Evolutionary conservation across 1,139 yeast genomes (phyloP).

Genomic region (Candida tropicalis): DNA sequence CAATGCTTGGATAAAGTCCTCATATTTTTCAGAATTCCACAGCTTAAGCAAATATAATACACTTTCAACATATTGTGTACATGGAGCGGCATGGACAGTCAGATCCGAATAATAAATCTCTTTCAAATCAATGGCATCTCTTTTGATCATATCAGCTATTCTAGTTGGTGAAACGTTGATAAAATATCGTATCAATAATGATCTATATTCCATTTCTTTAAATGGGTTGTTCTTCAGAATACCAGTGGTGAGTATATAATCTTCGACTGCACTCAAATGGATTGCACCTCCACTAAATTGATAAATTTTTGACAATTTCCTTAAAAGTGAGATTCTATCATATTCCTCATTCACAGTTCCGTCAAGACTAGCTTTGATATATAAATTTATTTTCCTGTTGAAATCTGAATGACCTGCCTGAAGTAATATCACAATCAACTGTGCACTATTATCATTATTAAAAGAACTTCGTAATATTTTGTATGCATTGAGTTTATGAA

Average conservation of each 20-base stretch:
- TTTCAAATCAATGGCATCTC: conserved; percentile 3
- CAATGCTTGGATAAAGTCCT: background rate
- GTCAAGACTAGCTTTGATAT: conserved; percentile 8
- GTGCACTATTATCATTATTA: conserved; percentile 5
- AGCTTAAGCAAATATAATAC: conserved; percentile 4
- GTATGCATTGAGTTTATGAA: conserved; percentile 12
- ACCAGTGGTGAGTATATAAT: conserved; percentile 4
- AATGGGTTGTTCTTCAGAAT: background rate
- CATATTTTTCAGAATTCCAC: background rate
- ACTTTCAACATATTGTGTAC: conserved; percentile 7
- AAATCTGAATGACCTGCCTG: conserved; percentile 9
- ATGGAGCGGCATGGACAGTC: background rate
- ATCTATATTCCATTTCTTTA: conserved; percentile 4
- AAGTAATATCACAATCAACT: conserved; percentile 10
- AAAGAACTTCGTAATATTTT: conserved; percentile 10
- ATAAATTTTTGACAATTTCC: conserved; percentile 8
- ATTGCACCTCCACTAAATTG: conserved; percentile 13
- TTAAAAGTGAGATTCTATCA: conserved; percentile 7
- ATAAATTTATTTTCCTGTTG: conserved; percentile 7
- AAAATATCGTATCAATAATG: conserved; percentile 6
- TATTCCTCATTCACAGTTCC: background rate
- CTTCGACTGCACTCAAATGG: conserved; percentile 11
- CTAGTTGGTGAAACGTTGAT: background rate
- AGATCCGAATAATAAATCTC: background rate
- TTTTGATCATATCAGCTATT: conserved; percentile 6